Percentiles rank a stretch among this genome's conserved stretches.
These are phyloP conservation scores for Senna siamea DNA, from an alignment of 306 rosid species.

Conservation along the genomic window DNA sequence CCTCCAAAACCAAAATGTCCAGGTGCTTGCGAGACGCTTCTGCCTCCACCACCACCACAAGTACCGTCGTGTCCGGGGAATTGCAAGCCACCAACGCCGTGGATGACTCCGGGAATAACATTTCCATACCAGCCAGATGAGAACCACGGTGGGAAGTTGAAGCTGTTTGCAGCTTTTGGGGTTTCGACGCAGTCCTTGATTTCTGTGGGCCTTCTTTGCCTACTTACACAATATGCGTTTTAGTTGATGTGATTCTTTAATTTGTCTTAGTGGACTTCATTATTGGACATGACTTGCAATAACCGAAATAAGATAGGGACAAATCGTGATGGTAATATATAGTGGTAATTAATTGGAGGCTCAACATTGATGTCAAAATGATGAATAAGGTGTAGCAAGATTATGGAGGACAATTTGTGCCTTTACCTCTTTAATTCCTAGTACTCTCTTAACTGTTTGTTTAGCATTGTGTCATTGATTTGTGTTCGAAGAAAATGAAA, in stretches of 20 bases:
- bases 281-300: neutral
- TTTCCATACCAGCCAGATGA: conserved; percentile 18
- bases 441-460: neutral
- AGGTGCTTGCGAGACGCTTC: conserved; percentile 1
- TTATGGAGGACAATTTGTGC: neutral
- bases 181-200: conserved; percentile 7
- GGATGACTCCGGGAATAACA: conserved; percentile 27
- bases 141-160: conserved; percentile 22
- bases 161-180: conserved; percentile 6
- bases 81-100: conserved; percentile 25
- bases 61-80: conserved; percentile 32
- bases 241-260: conserved; percentile 11
- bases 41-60: conserved; percentile 17
- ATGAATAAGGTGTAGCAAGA: conserved; percentile 27
- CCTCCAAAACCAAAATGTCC: conserved; percentile 43
- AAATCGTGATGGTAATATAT: neutral
- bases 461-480: neutral
- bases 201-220: conserved; percentile 20
- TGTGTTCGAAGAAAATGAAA: neutral
- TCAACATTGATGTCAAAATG: neutral
- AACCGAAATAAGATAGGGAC: neutral
- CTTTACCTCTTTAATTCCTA: neutral
- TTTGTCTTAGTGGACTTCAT: neutral
- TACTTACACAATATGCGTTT: conserved; percentile 28
- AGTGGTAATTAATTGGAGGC: neutral